A percentile compares a stretch with the other conserved stretches of the same genome.
Conservation (phyloP, 2,329 filamentous ascomycete species). For the Diplocarpon rosae region DNA sequence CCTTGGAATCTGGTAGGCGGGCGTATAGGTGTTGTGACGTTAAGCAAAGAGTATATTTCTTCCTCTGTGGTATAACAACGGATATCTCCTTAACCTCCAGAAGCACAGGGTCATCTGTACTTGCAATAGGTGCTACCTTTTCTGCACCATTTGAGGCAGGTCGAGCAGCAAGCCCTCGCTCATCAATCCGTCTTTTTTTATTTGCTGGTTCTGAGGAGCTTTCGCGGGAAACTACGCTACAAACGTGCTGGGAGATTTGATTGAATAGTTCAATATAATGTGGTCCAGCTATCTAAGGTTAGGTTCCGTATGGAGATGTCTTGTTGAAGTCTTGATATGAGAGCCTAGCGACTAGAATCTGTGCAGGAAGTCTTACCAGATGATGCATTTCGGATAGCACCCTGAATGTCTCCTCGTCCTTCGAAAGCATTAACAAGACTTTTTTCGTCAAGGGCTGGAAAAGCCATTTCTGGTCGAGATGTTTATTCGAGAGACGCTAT, state of each 20-base stretch:
- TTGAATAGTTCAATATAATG: conserved; percentile 28
- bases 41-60: conserved; percentile 56
- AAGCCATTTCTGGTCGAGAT: conserved; percentile 15
- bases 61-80: conserved; percentile 54
- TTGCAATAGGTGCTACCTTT: conserved; percentile 13
- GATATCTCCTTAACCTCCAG: conserved; percentile 56
- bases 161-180: conserved; percentile 16
- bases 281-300: conserved; percentile 15
- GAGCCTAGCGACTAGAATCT: background rate
- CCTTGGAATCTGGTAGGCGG: conserved; percentile 38
- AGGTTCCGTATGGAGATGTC: background rate
- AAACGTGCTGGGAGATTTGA: conserved; percentile 25
- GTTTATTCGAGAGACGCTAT: background rate
- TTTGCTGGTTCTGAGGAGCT: conserved; percentile 20
- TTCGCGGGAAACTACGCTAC: conserved; percentile 8
- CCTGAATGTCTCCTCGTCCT: conserved; percentile 23
- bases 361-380: conserved; percentile 22
- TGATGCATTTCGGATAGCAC: conserved; percentile 25
- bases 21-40: conserved; percentile 50
- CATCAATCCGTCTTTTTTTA: conserved; percentile 26
- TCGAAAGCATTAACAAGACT: conserved; percentile 25
- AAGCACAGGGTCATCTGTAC: conserved; percentile 39
- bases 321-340: too few species aligned
- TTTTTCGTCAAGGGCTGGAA: conserved; percentile 19
- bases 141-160: conserved; percentile 16